Conservation (phyloP, 179 eudicot species). For the Beta lomatogona region DNA sequence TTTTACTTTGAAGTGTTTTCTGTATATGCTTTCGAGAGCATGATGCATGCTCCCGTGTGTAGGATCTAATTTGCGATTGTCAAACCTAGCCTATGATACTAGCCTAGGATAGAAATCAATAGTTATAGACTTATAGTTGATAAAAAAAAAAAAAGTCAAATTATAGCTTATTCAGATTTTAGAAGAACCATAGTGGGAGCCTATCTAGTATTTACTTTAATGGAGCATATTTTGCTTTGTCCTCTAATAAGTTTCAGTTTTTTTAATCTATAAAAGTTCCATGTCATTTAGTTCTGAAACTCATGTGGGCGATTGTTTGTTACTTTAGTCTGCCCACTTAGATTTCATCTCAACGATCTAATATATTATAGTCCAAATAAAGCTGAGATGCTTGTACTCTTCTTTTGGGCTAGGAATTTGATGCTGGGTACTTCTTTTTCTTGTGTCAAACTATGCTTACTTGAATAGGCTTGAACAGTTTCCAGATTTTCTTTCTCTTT, state of each 20-base stretch:
- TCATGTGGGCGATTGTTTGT: constrained; percentile 5
- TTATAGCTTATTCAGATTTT: too few species aligned
- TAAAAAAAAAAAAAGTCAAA: too few species aligned
- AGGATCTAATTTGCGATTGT: too few species aligned
- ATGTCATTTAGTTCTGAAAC: neutral
- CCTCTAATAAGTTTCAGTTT: neutral
- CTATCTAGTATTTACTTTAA: neutral
- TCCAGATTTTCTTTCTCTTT: constrained; percentile 25
- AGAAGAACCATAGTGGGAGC: neutral
- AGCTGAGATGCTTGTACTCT: constrained; percentile 36
- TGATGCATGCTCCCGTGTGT: too few species aligned
- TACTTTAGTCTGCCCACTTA: neutral
- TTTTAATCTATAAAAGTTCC: neutral
- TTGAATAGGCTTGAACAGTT: constrained; percentile 19
- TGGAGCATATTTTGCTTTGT: neutral
- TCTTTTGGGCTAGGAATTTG: constrained; percentile 38
- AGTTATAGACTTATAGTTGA: too few species aligned
- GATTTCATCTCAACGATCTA: constrained; percentile 5
- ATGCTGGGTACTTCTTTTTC: constrained; percentile 27
- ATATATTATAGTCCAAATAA: neutral
- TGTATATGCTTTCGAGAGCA: too few species aligned
- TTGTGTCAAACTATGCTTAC: constrained; percentile 29
- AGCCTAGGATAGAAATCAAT: too few species aligned
- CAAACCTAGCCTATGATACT: too few species aligned
- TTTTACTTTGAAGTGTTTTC: too few species aligned